Conservation (phyloP, 768 basidiomycete species). For the Termitomyces sp. region DNA sequence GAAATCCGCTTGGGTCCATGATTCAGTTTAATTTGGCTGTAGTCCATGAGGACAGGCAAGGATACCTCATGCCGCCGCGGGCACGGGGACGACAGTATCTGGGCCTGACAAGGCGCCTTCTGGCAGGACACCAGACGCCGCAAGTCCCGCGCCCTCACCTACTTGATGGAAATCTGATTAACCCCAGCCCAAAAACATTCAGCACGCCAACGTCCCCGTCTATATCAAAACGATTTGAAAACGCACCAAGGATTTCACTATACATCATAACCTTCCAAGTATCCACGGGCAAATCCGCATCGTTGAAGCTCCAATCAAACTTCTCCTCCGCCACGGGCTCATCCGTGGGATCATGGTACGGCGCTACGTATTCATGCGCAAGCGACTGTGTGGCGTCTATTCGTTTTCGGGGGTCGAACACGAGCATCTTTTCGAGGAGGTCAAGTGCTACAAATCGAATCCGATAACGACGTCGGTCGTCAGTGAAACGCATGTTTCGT, state of each 20-base stretch:
- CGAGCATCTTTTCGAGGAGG: slow-evolving; percentile 97
- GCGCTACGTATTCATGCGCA: slow-evolving; percentile 89
- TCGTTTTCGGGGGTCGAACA: slow-evolving; percentile 96
- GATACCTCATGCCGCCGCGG: slow-evolving; percentile 2
- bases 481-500: neutral
- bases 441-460: slow-evolving; percentile 65
- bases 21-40: neutral
- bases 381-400: slow-evolving; percentile 93
- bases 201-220: neutral
- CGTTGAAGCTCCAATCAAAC: slow-evolving; percentile 99
- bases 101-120: slow-evolving; percentile 71
- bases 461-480: neutral
- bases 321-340: slow-evolving; percentile 91
- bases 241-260: slow-evolving; percentile 90
- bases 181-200: neutral
- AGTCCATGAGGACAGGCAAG: neutral
- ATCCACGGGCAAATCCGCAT: slow-evolving; percentile 96
- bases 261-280: slow-evolving; percentile 99
- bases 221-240: neutral
- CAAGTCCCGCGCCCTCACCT: neutral
- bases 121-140: slow-evolving; percentile 42
- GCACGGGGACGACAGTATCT: slow-evolving; percentile 28
- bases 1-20: too few species aligned
- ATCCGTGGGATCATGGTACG: slow-evolving; percentile 98
- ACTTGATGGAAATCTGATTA: neutral